phyloP scores from a whole-genome alignment of 176 grass and related monocot species.

The Carex littledalei region DNA sequence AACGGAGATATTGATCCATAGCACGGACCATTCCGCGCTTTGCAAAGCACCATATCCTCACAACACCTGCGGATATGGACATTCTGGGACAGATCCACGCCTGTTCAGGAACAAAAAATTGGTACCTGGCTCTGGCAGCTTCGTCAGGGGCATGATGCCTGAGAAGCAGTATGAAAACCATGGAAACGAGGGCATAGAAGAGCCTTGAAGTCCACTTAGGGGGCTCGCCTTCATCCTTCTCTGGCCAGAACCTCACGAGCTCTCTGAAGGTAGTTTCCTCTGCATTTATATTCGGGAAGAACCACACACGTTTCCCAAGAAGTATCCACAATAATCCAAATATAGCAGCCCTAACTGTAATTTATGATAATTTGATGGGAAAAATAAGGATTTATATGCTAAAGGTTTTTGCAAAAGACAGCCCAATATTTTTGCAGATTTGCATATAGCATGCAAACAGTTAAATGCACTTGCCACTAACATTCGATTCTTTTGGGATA shows the following conservation, averaged over 20 bases:
- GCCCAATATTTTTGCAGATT: neutral
- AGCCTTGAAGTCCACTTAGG: conserved; percentile 89
- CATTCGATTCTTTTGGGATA: neutral
- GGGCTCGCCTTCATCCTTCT: conserved; percentile 76
- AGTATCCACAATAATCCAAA: conserved; percentile 77
- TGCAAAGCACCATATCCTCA: too few relatives aligned
- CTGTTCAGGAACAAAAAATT: neutral
- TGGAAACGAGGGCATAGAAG: conserved; percentile 56
- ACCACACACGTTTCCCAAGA: conserved; percentile 93
- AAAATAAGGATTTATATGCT: neutral
- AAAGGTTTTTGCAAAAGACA: neutral
- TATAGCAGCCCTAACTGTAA: conserved; percentile 80
- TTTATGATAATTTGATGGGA: neutral
- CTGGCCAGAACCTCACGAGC: conserved; percentile 85
- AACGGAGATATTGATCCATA: too few relatives aligned
- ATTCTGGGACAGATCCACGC: neutral
- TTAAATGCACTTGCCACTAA: neutral
- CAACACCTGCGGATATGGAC: neutral
- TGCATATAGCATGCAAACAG: neutral
- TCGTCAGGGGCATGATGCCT: conserved; percentile 98
- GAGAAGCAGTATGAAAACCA: conserved; percentile 65
- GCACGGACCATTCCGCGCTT: too few relatives aligned
- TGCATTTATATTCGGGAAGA: conserved; percentile 99
- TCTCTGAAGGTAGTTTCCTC: conserved; percentile 99
- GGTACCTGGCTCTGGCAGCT: conserved; percentile 96